Evolutionary conservation across 2,329 filamentous ascomycete genomes (phyloP).

Genomic region (Exophiala aquamarina): DNA sequence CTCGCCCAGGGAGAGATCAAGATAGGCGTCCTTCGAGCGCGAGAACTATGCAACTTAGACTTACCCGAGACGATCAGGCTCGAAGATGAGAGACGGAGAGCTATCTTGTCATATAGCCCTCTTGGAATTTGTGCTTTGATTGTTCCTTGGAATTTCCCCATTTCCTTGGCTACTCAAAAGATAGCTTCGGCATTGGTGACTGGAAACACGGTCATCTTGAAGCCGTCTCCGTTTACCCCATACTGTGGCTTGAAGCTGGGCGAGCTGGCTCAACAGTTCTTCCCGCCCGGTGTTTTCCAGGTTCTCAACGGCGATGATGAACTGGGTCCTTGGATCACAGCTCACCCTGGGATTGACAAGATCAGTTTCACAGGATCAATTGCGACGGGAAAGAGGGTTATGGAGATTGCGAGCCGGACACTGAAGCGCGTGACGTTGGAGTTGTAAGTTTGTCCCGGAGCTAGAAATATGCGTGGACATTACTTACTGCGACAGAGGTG

Average conservation of each 20-base stretch:
- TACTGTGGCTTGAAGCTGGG: slow-evolving; percentile 55
- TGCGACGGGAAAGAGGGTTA: slow-evolving; percentile 38
- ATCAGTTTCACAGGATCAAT: slow-evolving; percentile 43
- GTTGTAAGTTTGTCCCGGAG: slow-evolving; percentile 35
- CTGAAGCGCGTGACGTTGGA: slow-evolving; percentile 59
- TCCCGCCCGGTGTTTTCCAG: slow-evolving; percentile 62
- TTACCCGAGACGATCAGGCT: slow-evolving; percentile 34
- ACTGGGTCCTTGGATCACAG: slow-evolving; percentile 55
- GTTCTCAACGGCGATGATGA: slow-evolving; percentile 59
- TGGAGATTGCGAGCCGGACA: slow-evolving; percentile 40
- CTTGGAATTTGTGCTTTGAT: slow-evolving; percentile 77
- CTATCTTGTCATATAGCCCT: slow-evolving; percentile 49
- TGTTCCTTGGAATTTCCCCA: slow-evolving; percentile 79
- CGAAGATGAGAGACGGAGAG: slow-evolving; percentile 53
- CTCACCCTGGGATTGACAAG: slow-evolving; percentile 45
- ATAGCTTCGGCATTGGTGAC: slow-evolving; percentile 63
- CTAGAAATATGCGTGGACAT: not conserved
- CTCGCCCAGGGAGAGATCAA: too few relatives aligned
- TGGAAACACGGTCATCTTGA: slow-evolving; percentile 59
- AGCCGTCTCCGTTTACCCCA: slow-evolving; percentile 46
- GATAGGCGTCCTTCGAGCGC: too few relatives aligned
- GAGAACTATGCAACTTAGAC: slow-evolving; percentile 12
- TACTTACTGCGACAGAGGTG: slow-evolving; percentile 43
- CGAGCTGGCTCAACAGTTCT: slow-evolving; percentile 57
- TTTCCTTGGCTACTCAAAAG: slow-evolving; percentile 81